Conservation (phyloP, 345 rosid species). For the rapeseed (Brassica napus) region DNA sequence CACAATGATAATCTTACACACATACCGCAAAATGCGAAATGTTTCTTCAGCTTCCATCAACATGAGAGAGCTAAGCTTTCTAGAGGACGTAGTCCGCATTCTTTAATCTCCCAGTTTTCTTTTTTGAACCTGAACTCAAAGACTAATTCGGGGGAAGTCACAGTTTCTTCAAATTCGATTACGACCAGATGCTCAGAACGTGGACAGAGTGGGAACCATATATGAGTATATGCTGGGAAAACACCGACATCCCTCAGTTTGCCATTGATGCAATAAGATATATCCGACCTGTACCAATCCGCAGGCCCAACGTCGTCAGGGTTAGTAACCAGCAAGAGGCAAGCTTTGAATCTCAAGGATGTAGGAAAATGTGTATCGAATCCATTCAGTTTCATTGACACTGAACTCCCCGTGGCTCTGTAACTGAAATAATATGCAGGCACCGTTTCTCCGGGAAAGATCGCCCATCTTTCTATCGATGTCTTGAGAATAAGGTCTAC, state of each 20-base stretch:
- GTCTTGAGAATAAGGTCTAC: background rate
- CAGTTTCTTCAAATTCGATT: background rate
- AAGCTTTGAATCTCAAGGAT: background rate
- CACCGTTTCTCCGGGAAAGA: background rate
- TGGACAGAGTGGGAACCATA: background rate
- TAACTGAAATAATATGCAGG: background rate
- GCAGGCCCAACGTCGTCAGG: background rate
- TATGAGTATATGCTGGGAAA: rapidly evolving
- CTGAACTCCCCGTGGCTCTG: background rate
- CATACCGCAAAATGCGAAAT: no score
- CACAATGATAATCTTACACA: background rate
- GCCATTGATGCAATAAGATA: background rate
- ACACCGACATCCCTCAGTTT: background rate
- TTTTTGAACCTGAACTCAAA: background rate
- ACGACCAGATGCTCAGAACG: background rate
- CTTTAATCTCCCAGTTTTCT: background rate
- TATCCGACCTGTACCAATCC: background rate
- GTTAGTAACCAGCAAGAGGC: background rate
- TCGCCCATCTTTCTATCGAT: background rate
- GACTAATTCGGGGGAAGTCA: background rate
- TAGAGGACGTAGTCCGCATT: background rate
- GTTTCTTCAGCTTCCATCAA: background rate
- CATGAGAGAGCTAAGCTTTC: background rate
- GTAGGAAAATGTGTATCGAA: background rate
- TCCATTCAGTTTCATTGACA: background rate